Evolutionary conservation across 768 basidiomycete species (phyloP).

Genomic region (Epithele typhae): DNA sequence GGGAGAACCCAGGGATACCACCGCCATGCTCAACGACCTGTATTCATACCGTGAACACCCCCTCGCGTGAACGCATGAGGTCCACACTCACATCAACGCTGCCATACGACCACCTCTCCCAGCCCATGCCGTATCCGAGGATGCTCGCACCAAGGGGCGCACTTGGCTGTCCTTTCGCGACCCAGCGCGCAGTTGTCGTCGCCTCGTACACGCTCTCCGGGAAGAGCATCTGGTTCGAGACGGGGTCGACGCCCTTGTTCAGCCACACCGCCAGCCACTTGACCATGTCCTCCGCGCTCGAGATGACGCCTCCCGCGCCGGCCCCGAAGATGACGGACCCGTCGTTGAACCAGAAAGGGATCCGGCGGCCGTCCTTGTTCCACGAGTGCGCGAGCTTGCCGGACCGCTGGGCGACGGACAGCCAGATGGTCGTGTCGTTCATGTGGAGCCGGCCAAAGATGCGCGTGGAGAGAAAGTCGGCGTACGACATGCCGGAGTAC

Average conservation of each 20-base stretch:
- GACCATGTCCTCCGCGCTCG: constrained; percentile 39
- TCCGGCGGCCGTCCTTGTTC: constrained; percentile 27
- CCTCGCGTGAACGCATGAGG: too few species aligned
- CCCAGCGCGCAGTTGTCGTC: constrained; percentile 28
- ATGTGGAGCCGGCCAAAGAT: constrained; percentile 40
- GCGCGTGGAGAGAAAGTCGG: constrained; percentile 37
- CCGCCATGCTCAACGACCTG: constrained; percentile 36
- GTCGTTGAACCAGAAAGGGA: constrained; percentile 34
- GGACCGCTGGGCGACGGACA: constrained; percentile 27
- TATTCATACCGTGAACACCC: too few species aligned
- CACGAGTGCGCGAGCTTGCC: constrained; percentile 33
- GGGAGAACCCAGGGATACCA: constrained; percentile 31
- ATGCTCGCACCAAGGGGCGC: constrained; percentile 22
- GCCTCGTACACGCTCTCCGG: constrained; percentile 29
- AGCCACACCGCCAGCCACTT: constrained; percentile 37
- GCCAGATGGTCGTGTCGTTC: constrained; percentile 36
- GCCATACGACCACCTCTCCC: constrained; percentile 32
- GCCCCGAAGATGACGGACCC: constrained; percentile 24
- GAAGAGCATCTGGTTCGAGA: constrained; percentile 30
- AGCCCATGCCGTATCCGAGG: constrained; percentile 40
- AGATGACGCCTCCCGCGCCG: constrained; percentile 41
- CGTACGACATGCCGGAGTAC: constrained; percentile 31
- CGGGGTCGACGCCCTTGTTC: constrained; percentile 30
- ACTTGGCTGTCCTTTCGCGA: constrained; percentile 18
- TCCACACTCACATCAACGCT: constrained; percentile 35